Base-by-base conservation (phyloP, 2,329 filamentous ascomycete species). In the Sarocladiaceae sp. region DNA sequence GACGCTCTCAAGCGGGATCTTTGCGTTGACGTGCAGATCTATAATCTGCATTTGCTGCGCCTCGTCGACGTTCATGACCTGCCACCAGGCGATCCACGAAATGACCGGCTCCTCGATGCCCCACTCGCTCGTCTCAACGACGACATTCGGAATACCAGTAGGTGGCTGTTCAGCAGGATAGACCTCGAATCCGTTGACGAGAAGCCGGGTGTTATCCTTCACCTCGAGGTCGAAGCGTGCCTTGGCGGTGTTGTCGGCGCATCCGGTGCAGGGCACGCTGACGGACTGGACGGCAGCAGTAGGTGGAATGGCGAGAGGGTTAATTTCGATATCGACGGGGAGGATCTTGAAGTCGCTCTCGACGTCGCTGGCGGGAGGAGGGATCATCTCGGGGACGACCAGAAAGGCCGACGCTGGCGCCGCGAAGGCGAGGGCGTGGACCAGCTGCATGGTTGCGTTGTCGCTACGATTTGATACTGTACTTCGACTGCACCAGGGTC, bases 1-100 rank as follows among this genome's bases (percentile, higher is more conserved):
- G 20, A 85, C 73, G 57, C 80, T 73, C 47, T 80, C 70, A 48
- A 85, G n/a, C n/a, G n/a, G n/a, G n/a, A n/a, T n/a, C n/a, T n/a
- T n/a, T n/a, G n/a, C 72, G 50, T 78, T 69, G 29, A 85, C 62
- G 49, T 76, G 68, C 46, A 84, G 55, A 29, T 66, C 59, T 43
- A 82, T 59, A 3, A 82, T 59, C 47, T 74, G 68, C 33, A 81
- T 58, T 44, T 67, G 62, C 48, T 73, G 71, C 9, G 74, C 67
- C 41, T 72, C 68, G 45, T 77, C 70, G 35, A 69, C 65, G 50
- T 72, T 67, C 43, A 63, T 59, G 16, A 64, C 64, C 26, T 60
- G 62, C 18, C 68, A 61, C 34, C 65, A 60, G 24, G 78, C 58
- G 46, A 66, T 67, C 54, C 73, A 80, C 13, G 75, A 75, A 3